Conservation (phyloP, 441 rosid genomes). For the Populus hybrid region DNA sequence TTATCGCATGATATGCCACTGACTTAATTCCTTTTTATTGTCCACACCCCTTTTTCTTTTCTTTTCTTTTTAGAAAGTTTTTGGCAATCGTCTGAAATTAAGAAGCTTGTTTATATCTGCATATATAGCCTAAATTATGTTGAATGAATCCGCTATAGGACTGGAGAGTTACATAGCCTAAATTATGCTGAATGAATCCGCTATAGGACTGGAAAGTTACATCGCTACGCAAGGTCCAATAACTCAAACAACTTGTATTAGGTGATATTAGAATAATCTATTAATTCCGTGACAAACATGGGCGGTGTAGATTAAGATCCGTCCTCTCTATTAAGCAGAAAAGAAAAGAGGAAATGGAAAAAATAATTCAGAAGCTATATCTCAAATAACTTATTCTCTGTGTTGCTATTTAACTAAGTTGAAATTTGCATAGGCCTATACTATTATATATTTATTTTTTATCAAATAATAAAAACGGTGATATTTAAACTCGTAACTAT, state of each 20-base stretch:
- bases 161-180: too few species aligned
- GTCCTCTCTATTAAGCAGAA: not conserved
- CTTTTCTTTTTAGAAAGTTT: not conserved
- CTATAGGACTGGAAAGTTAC: not conserved
- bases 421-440: rapidly evolving
- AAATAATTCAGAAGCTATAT: too few species aligned
- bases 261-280: not conserved
- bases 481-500: rapidly evolving
- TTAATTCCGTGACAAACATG: not conserved
- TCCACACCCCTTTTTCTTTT: not conserved
- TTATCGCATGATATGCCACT: not conserved
- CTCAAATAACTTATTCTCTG: too few species aligned
- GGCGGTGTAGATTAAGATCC: not conserved
- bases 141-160: not conserved
- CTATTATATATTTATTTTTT: too few species aligned
- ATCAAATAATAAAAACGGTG: rapidly evolving
- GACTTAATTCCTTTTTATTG: not conserved
- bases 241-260: not conserved
- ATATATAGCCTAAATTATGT: not conserved
- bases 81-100: not conserved
- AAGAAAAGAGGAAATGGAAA: not conserved
- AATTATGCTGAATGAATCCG: not conserved
- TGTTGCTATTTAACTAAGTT: too few species aligned
- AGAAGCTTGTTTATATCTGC: not conserved
- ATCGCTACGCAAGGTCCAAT: not conserved